These are phyloP conservation scores for Solanum piurae DNA, from an alignment of 257 asterid species.

Conservation along the genomic window DNA sequence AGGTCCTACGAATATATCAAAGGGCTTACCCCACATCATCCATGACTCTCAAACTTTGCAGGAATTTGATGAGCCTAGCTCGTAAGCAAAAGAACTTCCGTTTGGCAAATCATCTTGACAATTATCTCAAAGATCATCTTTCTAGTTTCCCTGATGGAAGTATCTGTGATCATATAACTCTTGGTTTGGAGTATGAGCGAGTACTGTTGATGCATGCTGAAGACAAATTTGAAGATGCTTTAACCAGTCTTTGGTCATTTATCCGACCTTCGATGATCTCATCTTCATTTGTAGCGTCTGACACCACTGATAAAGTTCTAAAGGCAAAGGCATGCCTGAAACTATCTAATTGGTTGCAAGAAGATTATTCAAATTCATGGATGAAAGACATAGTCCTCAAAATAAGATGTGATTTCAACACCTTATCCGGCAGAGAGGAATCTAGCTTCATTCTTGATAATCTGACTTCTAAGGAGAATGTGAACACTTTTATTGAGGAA, in stretches of 20 bases:
- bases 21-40: constrained; percentile 51
- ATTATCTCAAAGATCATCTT: constrained; percentile 47
- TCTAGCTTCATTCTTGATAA: constrained; percentile 19
- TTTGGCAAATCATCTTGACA: constrained; percentile 70
- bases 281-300: constrained; percentile 30
- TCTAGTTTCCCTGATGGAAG: constrained; percentile 43
- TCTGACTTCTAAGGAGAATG: constrained; percentile 25
- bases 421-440: constrained; percentile 25
- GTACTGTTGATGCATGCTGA: constrained; percentile 69
- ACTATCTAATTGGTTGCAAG: constrained; percentile 75
- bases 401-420: constrained; percentile 46
- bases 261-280: constrained; percentile 51
- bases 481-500: constrained; percentile 42
- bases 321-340: constrained; percentile 95
- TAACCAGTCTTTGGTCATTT: constrained; percentile 61
- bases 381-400: constrained; percentile 45
- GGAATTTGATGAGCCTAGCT: constrained; percentile 57
- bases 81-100: constrained; percentile 76
- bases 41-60: constrained; percentile 74
- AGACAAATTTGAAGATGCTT: constrained; percentile 64
- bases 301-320: constrained; percentile 42
- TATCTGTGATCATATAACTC: constrained; percentile 39
- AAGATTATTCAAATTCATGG: constrained; percentile 24
- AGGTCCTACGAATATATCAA: constrained; percentile 75
- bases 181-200: constrained; percentile 59